These are phyloP conservation scores for Salvia rosmarinus DNA, from an alignment of 257 asterid species.

Conservation along the genomic window DNA sequence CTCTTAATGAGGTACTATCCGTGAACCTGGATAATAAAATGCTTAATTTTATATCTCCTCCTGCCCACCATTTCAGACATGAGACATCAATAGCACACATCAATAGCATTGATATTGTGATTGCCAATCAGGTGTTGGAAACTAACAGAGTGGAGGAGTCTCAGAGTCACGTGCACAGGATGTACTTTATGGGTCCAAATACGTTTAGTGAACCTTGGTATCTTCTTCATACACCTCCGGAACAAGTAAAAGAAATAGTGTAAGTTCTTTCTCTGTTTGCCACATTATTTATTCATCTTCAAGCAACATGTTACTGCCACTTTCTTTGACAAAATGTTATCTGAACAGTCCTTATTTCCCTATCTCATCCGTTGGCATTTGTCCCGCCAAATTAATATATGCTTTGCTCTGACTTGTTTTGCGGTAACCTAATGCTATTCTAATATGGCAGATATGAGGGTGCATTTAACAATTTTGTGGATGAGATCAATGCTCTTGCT, in stretches of 20 bases:
- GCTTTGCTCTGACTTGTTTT: slow-evolving; percentile 3
- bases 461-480: slow-evolving; percentile 87
- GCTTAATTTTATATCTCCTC: slow-evolving; percentile 24
- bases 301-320: slow-evolving; percentile 20
- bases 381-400: not conserved
- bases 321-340: not conserved
- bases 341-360: not conserved
- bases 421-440: slow-evolving; percentile 23
- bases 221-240: slow-evolving; percentile 97
- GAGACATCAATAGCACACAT: not conserved
- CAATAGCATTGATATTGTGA: slow-evolving; percentile 28
- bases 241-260: slow-evolving; percentile 91
- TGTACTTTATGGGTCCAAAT: slow-evolving; percentile 92
- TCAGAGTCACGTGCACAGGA: slow-evolving; percentile 95
- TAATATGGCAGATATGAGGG: slow-evolving; percentile 80
- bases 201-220: slow-evolving; percentile 98
- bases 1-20: slow-evolving; percentile 79
- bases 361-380: slow-evolving; percentile 12
- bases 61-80: slow-evolving; percentile 21
- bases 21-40: not conserved
- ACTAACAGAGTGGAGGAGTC: slow-evolving; percentile 98
- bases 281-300: slow-evolving; percentile 11
- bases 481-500: slow-evolving; percentile 89
- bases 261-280: slow-evolving; percentile 47
- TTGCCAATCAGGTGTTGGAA: slow-evolving; percentile 80